A percentile compares a stretch with the other conserved stretches of the same genome.
Evolutionary conservation across 2,329 filamentous ascomycete genomes (phyloP).

Genomic region (Cercospora sojina): DNA sequence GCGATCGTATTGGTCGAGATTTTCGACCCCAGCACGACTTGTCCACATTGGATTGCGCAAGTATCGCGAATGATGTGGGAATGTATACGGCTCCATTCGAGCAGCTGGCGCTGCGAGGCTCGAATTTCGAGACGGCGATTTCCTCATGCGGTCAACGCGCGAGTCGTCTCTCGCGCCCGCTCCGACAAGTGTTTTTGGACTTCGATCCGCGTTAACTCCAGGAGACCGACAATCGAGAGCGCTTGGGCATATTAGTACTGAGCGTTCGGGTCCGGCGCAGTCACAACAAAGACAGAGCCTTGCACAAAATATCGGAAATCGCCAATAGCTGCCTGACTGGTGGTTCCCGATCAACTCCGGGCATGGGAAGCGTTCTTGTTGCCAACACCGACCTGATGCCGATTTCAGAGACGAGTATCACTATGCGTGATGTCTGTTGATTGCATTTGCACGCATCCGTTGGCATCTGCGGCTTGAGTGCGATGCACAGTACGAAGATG

Average conservation of each 20-base stretch:
- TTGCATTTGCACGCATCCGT: not conserved
- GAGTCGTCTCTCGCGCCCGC: not conserved
- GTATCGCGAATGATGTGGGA: not conserved
- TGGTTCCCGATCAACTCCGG: not conserved
- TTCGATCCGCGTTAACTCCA: not conserved
- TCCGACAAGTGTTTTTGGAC: not conserved
- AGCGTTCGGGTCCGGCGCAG: not conserved
- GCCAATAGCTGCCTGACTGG: not conserved
- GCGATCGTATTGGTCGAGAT: not conserved
- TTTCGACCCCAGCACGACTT: not conserved
- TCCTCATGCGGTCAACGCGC: not conserved
- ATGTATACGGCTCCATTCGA: not conserved
- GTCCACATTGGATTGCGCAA: not conserved
- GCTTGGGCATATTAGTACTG: not conserved
- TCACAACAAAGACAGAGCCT: not conserved
- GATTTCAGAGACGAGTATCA: not conserved
- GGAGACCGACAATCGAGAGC: not conserved
- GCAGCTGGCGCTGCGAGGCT: not conserved
- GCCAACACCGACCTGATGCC: not conserved
- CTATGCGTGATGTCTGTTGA: not conserved
- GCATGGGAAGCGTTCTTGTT: not conserved
- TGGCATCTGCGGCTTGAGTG: not conserved
- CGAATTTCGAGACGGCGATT: not conserved
- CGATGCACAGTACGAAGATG: not conserved
- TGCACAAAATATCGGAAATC: not conserved